Evolutionary conservation across 2,329 filamentous ascomycete species (phyloP), one percentile per base, ranked within the genome.

Genomic region (Ophiocordyceps unilateralis): DNA sequence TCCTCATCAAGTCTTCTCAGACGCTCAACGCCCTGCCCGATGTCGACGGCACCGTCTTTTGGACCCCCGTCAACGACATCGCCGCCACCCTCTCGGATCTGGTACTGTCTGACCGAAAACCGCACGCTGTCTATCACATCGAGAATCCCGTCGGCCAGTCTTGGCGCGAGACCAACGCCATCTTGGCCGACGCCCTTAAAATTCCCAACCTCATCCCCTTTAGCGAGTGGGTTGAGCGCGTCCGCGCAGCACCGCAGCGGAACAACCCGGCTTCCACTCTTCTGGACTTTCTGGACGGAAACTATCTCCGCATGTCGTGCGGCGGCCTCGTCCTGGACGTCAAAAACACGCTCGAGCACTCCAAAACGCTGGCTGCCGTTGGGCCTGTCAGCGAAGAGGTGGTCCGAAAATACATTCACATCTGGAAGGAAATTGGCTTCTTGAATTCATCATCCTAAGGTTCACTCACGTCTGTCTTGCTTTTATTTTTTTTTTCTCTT

Each of bases 1-100:
- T 70, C 46, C 44, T 76, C 20, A 50, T 72, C 42, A 72, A 72
- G 51, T 68, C 65, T 0, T 62, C 65, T 0, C 67, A 74, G 47
- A 64, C 63, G 1, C 46, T 74, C 0, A 53, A 55, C 1, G 57
- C 52, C 0, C 48, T 68, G 9, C 69, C 70, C 0, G 56, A 63
- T 20, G 47, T 70, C 2, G 41, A 56, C 0, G 67, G 66, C 1
- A 39, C 45, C 2, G 43, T 70, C 1, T 61, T 48, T 7, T 74
- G 70, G 70, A 59, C 55, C 0, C 65, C 69, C 0, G 69, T 72
- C 6, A 56, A 72, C 22, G 46, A 46, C 1, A 41, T 45, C 5
- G 51, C 51, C 1, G 38, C 19, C 6, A 40, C 44, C 0, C 36
- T 52, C n/a, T 40, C 34, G 8, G 50, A 53, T 5, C 24, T 51